Evolutionary conservation across 2,329 filamentous ascomycete species (phyloP).

Genomic region (Fusarium caatingaense): DNA sequence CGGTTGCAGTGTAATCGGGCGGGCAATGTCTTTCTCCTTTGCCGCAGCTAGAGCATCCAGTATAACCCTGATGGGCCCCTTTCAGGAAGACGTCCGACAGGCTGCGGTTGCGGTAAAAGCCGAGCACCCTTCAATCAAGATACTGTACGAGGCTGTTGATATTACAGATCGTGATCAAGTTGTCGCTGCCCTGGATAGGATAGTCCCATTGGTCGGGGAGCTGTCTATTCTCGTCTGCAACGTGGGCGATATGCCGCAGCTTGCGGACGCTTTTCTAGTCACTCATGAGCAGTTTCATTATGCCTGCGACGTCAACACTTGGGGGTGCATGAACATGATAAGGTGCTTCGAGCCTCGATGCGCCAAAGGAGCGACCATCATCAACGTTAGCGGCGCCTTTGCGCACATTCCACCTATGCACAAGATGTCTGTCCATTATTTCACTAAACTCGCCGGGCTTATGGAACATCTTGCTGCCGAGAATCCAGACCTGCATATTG

Average conservation of each 20-base stretch:
- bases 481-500: neutral
- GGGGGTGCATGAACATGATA: neutral
- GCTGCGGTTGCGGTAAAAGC: neutral
- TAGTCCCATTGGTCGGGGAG: neutral
- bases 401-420: neutral
- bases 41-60: neutral
- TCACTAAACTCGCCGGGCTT: fast-evolving
- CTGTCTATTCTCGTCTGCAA: neutral
- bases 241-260: neutral
- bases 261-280: neutral
- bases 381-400: neutral
- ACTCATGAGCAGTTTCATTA: neutral
- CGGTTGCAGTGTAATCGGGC: neutral
- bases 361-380: neutral
- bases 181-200: neutral
- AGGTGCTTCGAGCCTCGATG: neutral
- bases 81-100: neutral
- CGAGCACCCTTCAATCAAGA: neutral
- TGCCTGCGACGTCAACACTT: neutral
- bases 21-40: neutral
- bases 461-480: neutral
- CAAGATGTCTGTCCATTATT: neutral
- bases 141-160: neutral
- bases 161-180: neutral
- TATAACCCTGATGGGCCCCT: neutral